phyloP scores from a whole-genome alignment of 2,329 filamentous ascomycete genomes.

The Hirsutella minnesotensis region DNA sequence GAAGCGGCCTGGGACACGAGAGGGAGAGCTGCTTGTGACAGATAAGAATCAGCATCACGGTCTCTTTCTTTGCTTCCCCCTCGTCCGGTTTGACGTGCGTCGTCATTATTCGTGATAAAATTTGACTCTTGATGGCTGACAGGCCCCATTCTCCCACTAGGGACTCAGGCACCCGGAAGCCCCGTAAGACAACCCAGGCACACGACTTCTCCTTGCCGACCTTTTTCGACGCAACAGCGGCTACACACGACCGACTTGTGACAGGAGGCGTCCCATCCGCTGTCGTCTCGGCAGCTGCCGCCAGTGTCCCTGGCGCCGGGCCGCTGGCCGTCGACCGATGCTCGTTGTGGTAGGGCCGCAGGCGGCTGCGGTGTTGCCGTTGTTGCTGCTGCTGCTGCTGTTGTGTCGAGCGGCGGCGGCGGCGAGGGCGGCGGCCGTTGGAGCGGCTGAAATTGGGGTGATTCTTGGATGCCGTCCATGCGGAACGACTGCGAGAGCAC shows the following conservation, averaged over 20 bases:
- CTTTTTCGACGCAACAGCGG: constrained; percentile 55
- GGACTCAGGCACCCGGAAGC: constrained; percentile 24
- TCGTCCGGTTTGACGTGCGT: not conserved
- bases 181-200: constrained; percentile 50
- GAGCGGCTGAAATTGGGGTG: not conserved
- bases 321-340: too few relatives aligned
- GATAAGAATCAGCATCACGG: too few relatives aligned
- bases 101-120: constrained; percentile 6
- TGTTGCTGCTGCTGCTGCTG: not conserved
- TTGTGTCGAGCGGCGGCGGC: not conserved
- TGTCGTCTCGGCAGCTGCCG: too few relatives aligned
- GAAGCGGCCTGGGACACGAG: too few relatives aligned
- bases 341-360: not conserved
- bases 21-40: too few relatives aligned
- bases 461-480: constrained; percentile 32
- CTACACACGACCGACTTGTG: constrained; percentile 50
- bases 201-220: constrained; percentile 50
- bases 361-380: not conserved
- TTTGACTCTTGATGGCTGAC: too few relatives aligned
- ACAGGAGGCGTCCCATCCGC: constrained; percentile 25
- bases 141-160: too few relatives aligned
- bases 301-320: too few relatives aligned
- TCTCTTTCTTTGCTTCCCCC: too few relatives aligned
- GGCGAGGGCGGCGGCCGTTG: not conserved
- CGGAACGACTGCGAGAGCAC: constrained; percentile 31